Base-by-base conservation (phyloP, 2,329 filamentous ascomycete species). In the Curvularia sp. region DNA sequence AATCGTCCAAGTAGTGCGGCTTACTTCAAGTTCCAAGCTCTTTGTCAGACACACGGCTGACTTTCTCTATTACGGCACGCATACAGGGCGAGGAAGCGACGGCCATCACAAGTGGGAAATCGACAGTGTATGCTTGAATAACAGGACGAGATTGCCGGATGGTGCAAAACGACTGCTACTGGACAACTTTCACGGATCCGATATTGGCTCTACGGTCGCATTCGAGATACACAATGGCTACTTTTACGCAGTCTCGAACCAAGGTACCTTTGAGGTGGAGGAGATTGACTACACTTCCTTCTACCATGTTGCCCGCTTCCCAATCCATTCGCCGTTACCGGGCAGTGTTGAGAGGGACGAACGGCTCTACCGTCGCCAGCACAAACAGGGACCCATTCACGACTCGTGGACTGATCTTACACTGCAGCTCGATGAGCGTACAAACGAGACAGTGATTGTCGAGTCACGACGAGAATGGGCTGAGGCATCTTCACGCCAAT, bases 391-490 rank as follows among this genome's bases (percentile, higher is more conserved):
- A 0, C 85, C 88, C 0, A 86, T 92, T 15, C 89, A 93, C 64
- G 87, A 92, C 65, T 84, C 88, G 2, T 93, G 90, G 89, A 89
- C 86, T 0, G 85, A 87, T 56, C 77, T 93, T 3, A 83, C 83
- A 3, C 78, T 93, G 1, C 82, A 85, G 27, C 80, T 79, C 32
- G 85, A 91, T 57, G 86, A 91, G 58, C 66, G 67, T 10, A 87
- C 83, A 0, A 85, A 86, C 1, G 74, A 81, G 13, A 75, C 90
- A 1, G 80, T 84, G 49, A 87, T 91, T 18, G 75, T 91, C 0
- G 90, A 93, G 73, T 84, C 84, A 28, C 82, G 90, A 13, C 87
- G 86, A 27, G 90, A 93, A 72, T 92, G 88, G 86, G 80, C 77
- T 9, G 70, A 80, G 47, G 82, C 82, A 2, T 68, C 28, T 21